Evolutionary conservation across 1,284 basidiomycete species (phyloP), one percentile per base, ranked within the genome.

Genomic region (Wallemia hederae): DNA sequence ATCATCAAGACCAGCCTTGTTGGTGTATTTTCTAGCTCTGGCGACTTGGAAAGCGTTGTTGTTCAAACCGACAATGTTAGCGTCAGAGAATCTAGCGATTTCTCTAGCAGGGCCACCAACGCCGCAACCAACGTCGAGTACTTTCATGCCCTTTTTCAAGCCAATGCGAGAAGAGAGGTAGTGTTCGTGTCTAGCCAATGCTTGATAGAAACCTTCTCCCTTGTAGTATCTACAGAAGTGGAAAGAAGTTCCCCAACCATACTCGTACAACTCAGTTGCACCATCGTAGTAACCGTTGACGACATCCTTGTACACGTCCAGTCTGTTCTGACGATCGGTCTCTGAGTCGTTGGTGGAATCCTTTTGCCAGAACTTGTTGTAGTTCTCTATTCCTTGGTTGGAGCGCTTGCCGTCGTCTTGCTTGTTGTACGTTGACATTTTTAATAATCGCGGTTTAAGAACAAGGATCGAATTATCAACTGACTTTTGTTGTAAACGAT

Each of bases 171-270:
- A 74, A 14, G 91, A 82, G 64, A 99, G 86, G 75, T 92, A 98
- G 74, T 99, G 92, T 74, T 99, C 92, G 70, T 98, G 92, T 60
- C 94, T 83, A 19, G 92, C 91, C 62, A 98, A 74, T 58, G 77
- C 77, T 69, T 79, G 77, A 64, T 74, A 72, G 70, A 98, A 97
- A 0, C 80, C 79, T 72, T 98, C 94, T 64, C 92, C 94, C 72
- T 83, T 84, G 80, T 86, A 90, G 77, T 94, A 98, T 49, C 94
- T 87, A 61, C 87, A 94, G 72, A 98, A 98, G 74, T 98, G 92
- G 80, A 98, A 98, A 58, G 84, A 91, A 63, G 82, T 76, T 5
- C 78, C 79, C 89, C 88, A 92, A 61, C 87, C 91, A 69, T 89
- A 97, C 73, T 98, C 92, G 76, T 97, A 98, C 61, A 98, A 76